A percentile compares a stretch with the other conserved stretches of the same genome.
phyloP scores from a whole-genome alignment of 441 rosid genomes.

The Populus hybrid region DNA sequence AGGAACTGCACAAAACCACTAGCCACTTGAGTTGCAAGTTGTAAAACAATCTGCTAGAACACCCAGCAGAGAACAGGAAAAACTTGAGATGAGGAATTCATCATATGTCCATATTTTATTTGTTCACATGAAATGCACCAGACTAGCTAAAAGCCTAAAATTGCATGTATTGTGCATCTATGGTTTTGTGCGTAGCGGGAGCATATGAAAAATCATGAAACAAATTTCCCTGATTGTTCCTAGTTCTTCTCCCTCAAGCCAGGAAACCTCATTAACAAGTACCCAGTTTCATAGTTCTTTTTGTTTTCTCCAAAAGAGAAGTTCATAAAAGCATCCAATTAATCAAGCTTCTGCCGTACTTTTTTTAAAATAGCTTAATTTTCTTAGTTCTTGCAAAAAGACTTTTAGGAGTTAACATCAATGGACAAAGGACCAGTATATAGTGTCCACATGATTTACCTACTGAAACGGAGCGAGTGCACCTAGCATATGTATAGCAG shows the following conservation, averaged over 20 bases:
- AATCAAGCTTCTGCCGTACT: neutral
- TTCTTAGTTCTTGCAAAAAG: neutral
- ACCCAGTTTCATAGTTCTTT: neutral
- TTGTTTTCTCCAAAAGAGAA: neutral
- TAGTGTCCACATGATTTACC: slow-evolving; percentile 45
- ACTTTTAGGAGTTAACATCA: neutral
- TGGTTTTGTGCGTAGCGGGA: no score
- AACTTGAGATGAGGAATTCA: neutral
- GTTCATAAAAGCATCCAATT: neutral
- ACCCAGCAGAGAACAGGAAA: neutral
- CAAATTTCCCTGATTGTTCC: no score
- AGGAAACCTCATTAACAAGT: neutral
- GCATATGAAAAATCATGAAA: no score
- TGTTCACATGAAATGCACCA: neutral
- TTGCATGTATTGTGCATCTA: neutral
- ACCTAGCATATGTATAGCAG: slow-evolving; percentile 96
- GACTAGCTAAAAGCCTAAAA: neutral
- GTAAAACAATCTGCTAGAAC: neutral
- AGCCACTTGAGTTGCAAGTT: neutral
- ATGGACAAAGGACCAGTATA: neutral
- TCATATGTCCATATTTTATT: neutral
- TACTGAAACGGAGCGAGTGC: slow-evolving; percentile 93
- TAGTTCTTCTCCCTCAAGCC: neutral
- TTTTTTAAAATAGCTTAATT: neutral
- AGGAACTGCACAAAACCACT: slow-evolving; percentile 61